Base-by-base conservation (phyloP, 495 filamentous ascomycete genomes). In the Aspergillus ostianus region DNA sequence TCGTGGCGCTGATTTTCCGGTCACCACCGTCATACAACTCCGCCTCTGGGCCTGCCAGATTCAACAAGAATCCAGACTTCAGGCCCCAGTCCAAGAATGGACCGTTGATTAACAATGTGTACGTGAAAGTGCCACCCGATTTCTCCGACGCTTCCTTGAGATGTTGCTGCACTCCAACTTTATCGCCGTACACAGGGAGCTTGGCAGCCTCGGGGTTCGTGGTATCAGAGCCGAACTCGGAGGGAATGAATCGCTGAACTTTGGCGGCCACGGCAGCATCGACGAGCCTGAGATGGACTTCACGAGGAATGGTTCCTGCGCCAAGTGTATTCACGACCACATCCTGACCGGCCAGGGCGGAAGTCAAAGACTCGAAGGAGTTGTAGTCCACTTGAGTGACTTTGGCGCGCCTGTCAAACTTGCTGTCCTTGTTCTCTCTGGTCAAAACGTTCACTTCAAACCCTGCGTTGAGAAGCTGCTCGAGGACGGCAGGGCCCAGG, bases 161-260 rank as follows among this genome's bases (percentile, higher is more conserved):
- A 46, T 82, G 78, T 29, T 86, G 73, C 23, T 82, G 68, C 2
- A 78, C 58, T 0, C 64, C 66, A 20, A 84, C 66, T 67, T 88
- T 88, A 21, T 71, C 71, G 3, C 55, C 69, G 46, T 83, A 73
- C 47, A 84, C 62, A 4, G 79, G 76, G 0, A 82, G 65, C 8
- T 65, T 53, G 4, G 62, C 44, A 3, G 62, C 61, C 6, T 73
- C 68, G 6, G 71, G 64, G 50, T 86, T 77, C 53, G 76, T 58
- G 1, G 72, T 71, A 54, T 85, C 73, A 48, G 66, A 71, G 44
- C 87, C 88, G 58, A 84, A 91, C 60, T 88, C 85, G 12, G 81
- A 83, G 0, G 86, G 87, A 47, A 90, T 74, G 61, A 87, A 86
- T 27, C 86, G 80, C 66, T 80, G 75, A 3, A 90, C 84, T 15